phyloP scores from a whole-genome alignment of 2,329 filamentous ascomycete species.

The Talaromyces sp. region DNA sequence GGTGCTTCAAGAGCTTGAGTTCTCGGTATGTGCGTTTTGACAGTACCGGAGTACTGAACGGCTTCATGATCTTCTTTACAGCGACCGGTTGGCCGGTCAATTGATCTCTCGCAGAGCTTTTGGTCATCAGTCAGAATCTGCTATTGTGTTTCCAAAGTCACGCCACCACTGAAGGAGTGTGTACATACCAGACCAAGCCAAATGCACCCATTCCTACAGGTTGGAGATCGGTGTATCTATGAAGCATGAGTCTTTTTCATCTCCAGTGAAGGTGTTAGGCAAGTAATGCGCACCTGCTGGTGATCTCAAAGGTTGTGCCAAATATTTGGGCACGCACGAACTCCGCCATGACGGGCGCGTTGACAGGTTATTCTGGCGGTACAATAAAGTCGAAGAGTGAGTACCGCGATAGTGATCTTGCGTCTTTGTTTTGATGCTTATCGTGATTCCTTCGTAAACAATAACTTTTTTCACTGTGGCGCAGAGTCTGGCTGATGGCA shows the following conservation, averaged over 20 bases:
- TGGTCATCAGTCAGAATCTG: slow-evolving; percentile 20
- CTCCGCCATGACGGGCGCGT: slow-evolving; percentile 75
- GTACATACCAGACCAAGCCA: slow-evolving; percentile 85
- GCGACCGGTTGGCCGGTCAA: slow-evolving; percentile 95
- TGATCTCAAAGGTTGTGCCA: slow-evolving; percentile 99
- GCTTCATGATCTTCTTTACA: slow-evolving; percentile 99
- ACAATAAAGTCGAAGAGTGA: not conserved
- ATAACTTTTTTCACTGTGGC: not conserved
- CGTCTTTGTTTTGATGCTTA: not conserved
- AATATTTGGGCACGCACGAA: slow-evolving; percentile 99
- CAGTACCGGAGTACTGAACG: slow-evolving; percentile 97
- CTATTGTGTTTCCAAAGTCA: not conserved
- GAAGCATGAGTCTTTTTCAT: slow-evolving; percentile 19
- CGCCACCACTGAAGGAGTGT: not conserved
- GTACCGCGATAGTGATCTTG: not conserved
- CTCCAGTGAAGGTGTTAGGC: not conserved
- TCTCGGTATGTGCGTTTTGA: slow-evolving; percentile 98
- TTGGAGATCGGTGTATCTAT: slow-evolving; percentile 93
- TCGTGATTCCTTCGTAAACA: not conserved
- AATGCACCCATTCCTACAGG: slow-evolving; percentile 99
- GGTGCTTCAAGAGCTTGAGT: slow-evolving; percentile 91
- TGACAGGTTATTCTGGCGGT: not conserved
- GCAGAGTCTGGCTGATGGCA: not conserved
- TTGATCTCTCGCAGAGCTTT: slow-evolving; percentile 92
- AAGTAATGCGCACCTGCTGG: slow-evolving; percentile 70